These are phyloP conservation scores for Nitzschia sp. DNA, from an alignment of 108 stramenopile genomes.

Conservation along the genomic window DNA sequence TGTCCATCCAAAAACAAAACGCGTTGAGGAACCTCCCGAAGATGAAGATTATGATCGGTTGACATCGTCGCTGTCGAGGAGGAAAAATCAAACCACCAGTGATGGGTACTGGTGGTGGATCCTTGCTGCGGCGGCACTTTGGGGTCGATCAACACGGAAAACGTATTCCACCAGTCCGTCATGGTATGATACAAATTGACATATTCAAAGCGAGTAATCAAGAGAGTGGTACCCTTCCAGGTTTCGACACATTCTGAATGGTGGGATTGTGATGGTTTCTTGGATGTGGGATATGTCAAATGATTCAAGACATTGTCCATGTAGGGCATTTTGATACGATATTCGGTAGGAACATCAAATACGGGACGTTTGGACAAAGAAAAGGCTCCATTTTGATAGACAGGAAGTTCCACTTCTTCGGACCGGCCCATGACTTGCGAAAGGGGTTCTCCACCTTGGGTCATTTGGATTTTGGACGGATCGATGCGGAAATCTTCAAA, in stretches of 20 bases:
- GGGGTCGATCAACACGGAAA: constrained; percentile 15
- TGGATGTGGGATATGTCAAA: constrained; percentile 22
- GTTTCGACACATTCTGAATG: constrained; percentile 13
- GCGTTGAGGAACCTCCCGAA: constrained; percentile 5
- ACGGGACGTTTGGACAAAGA: constrained; percentile 19
- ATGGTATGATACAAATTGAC: constrained; percentile 49
- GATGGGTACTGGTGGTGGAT: not conserved
- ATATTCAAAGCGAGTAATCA: constrained; percentile 49
- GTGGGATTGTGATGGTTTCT: not conserved
- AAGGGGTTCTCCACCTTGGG: constrained; percentile 24
- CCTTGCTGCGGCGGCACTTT: too few species aligned
- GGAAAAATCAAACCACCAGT: not conserved
- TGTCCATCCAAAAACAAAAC: constrained; percentile 54
- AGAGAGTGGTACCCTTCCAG: constrained; percentile 32
- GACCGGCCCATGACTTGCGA: constrained; percentile 33
- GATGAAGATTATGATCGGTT: not conserved
- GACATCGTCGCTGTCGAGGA: not conserved
- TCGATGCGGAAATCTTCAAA: constrained; percentile 33
- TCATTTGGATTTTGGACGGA: constrained; percentile 14
- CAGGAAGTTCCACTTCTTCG: constrained; percentile 29
- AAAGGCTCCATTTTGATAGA: constrained; percentile 32
- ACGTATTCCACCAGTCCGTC: constrained; percentile 52
- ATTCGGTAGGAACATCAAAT: constrained; percentile 12
- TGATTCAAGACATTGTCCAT: constrained; percentile 28
- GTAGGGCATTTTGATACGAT: constrained; percentile 17